phyloP scores from a whole-genome alignment of 257 asterid species.

The Solanum infundibuliforme region DNA sequence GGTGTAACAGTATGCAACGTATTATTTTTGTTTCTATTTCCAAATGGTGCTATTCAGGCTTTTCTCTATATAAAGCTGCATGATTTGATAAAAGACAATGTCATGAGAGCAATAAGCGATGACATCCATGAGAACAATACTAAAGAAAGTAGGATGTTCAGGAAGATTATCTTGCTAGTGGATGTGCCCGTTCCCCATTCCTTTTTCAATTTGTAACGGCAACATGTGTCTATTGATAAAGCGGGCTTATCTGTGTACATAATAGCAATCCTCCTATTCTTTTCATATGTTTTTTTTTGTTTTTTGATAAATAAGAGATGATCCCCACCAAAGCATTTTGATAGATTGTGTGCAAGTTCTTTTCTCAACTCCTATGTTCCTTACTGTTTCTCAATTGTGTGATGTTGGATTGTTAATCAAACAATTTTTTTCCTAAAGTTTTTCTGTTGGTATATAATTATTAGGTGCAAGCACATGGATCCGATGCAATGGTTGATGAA shows the following conservation, averaged over 20 bases:
- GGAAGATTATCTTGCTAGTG: neutral
- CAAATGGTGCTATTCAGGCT: neutral
- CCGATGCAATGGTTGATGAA: conserved; percentile 97
- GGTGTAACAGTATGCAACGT: neutral
- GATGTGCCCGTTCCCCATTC: neutral
- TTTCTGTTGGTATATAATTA: neutral
- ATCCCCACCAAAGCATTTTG: neutral
- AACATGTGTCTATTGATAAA: neutral
- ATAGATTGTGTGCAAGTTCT: neutral
- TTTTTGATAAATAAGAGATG: neutral
- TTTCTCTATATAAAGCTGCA: neutral
- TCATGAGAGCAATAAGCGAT: neutral
- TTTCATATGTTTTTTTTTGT: neutral
- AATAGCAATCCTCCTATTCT: too few relatives aligned
- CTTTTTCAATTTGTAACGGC: neutral
- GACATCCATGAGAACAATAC: neutral
- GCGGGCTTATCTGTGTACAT: too few relatives aligned
- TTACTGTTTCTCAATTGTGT: neutral
- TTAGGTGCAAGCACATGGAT: conserved; percentile 97
- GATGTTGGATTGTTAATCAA: neutral
- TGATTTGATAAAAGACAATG: neutral
- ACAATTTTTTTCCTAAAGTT: neutral
- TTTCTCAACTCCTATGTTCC: neutral
- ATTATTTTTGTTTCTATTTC: neutral
- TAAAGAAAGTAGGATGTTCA: neutral